phyloP scores from a whole-genome alignment of 345 rosid genomes.

The Reutealis trisperma region DNA sequence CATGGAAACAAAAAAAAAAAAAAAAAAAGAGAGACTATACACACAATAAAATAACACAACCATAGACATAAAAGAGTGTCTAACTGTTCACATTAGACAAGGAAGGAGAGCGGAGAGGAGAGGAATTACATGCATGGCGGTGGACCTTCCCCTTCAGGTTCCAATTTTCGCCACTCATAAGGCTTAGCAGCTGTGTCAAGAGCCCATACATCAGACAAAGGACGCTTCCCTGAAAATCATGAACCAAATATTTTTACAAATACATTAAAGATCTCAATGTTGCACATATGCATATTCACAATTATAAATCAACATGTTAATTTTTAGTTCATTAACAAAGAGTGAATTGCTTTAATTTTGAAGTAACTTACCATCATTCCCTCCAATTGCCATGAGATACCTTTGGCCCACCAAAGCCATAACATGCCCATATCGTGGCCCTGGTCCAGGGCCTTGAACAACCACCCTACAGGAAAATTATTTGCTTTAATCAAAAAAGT shows the following conservation, averaged over 20 bases:
- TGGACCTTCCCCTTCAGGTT: conserved; percentile 99
- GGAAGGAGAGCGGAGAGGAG: conserved; percentile 16
- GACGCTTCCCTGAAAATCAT: conserved; percentile 75
- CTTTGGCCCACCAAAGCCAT: conserved; percentile 99
- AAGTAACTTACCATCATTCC: conserved; percentile 80
- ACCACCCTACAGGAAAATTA: conserved; percentile 66
- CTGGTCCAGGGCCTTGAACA: conserved; percentile 99
- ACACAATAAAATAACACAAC: background rate
- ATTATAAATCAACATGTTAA: background rate
- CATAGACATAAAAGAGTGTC: background rate
- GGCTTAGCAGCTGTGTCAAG: conserved; percentile 99
- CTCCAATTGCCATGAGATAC: conserved; percentile 99
- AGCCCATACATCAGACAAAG: conserved; percentile 99
- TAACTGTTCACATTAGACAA: background rate
- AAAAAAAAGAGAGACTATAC: no score
- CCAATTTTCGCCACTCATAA: conserved; percentile 99
- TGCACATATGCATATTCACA: background rate
- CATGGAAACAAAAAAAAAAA: background rate
- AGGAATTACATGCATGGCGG: conserved; percentile 90
- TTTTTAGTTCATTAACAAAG: background rate
- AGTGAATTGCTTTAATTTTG: background rate
- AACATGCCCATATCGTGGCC: conserved; percentile 98
- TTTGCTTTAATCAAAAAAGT: conserved; percentile 20
- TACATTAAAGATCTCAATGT: conserved; percentile 11
- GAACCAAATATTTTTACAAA: conserved; percentile 15